Percentiles rank a stretch among this genome's conserved stretches.
Conservation (phyloP, 2,329 filamentous ascomycete genomes). For the Sphaerostilbella broomeana region DNA sequence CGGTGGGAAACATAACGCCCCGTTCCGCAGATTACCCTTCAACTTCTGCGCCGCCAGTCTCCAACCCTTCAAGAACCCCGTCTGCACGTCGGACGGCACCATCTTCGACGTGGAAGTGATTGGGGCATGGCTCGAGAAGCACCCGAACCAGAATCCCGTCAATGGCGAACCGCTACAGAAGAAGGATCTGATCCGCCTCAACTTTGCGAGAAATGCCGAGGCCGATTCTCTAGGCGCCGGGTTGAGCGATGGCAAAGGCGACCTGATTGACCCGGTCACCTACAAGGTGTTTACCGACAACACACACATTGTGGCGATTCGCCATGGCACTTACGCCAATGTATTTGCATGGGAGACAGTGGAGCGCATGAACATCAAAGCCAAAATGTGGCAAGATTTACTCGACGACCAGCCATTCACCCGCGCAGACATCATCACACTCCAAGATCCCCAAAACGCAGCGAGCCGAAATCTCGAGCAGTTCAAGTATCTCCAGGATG, state of each 20-base stretch:
- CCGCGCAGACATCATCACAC: constrained; percentile 86
- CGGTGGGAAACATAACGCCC: constrained; percentile 40
- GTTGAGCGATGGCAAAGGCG: constrained; percentile 53
- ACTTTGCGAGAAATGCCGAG: constrained; percentile 87
- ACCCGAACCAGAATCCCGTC: constrained; percentile 79
- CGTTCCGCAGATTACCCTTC: constrained; percentile 87
- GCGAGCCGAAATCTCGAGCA: constrained; percentile 73
- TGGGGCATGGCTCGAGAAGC: constrained; percentile 86
- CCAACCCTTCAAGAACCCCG: constrained; percentile 89
- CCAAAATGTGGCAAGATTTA: constrained; percentile 91
- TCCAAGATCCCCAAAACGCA: constrained; percentile 92
- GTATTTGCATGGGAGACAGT: constrained; percentile 96
- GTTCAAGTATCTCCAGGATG: constrained; percentile 86
- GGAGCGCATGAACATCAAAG: constrained; percentile 90
- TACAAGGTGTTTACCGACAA: constrained; percentile 98
- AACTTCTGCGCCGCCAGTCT: constrained; percentile 96
- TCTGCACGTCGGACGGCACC: constrained; percentile 80
- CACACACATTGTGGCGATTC: constrained; percentile 87
- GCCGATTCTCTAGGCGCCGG: constrained; percentile 42
- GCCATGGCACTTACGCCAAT: constrained; percentile 76
- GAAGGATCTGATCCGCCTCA: constrained; percentile 80
- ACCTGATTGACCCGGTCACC: constrained; percentile 92
- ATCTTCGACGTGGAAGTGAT: constrained; percentile 97
- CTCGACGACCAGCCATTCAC: constrained; percentile 81
- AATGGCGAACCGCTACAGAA: constrained; percentile 71